Evolutionary conservation across 495 filamentous ascomycete genomes (phyloP).

Genomic region (Hypoxylon cercidicola): DNA sequence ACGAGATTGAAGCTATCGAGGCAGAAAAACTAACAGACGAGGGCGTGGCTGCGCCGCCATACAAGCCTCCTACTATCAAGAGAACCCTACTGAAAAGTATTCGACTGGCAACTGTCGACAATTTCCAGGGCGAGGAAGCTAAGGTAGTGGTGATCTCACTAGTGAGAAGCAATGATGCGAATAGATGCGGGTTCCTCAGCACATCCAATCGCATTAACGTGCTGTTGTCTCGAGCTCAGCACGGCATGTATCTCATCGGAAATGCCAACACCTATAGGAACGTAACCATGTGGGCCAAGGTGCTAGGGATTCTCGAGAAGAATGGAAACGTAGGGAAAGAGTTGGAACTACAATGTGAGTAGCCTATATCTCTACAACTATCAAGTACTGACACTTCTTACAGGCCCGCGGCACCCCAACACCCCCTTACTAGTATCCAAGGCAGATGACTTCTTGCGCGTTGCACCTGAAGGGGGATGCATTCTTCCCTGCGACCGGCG

Average conservation of each 20-base stretch:
- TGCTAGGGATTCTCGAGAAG: conserved; percentile 64
- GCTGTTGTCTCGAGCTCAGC: conserved; percentile 73
- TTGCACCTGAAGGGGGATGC: conserved; percentile 80
- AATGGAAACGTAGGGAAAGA: conserved; percentile 62
- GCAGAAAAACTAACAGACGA: conserved; percentile 41
- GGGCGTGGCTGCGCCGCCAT: conserved; percentile 32
- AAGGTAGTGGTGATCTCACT: conserved; percentile 85
- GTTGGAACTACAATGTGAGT: conserved; percentile 67
- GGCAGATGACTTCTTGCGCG: conserved; percentile 69
- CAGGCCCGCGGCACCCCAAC: conserved; percentile 68
- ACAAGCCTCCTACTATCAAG: conserved; percentile 46
- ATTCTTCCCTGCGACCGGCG: conserved; percentile 65
- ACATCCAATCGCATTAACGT: conserved; percentile 86
- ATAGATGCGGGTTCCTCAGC: conserved; percentile 76
- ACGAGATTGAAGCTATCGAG: conserved; percentile 66
- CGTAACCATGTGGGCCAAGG: conserved; percentile 76
- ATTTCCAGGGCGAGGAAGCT: conserved; percentile 86
- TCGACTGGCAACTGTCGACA: conserved; percentile 84
- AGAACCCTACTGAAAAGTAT: conserved; percentile 68
- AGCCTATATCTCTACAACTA: background rate
- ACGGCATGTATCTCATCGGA: conserved; percentile 89
- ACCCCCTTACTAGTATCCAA: conserved; percentile 63
- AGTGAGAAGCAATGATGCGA: conserved; percentile 74
- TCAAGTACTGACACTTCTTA: conserved; percentile 7
- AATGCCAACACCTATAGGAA: conserved; percentile 67